phyloP scores from a whole-genome alignment of 306 rosid species.

The Rosa persica region DNA sequence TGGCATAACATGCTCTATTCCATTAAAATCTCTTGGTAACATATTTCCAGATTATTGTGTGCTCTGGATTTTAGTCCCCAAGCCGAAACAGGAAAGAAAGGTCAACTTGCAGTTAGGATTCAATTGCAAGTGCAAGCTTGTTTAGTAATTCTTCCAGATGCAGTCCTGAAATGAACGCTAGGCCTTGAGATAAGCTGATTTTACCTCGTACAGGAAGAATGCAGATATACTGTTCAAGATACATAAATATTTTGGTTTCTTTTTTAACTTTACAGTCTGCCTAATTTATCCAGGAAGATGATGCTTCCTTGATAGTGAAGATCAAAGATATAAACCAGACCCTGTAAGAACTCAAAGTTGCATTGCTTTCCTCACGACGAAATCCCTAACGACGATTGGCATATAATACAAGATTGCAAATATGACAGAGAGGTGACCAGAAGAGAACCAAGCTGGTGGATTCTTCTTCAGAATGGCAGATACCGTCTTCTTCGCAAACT shows the following conservation, averaged over 20 bases:
- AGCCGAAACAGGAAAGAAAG: background rate
- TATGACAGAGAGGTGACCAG: slow-evolving; percentile 47
- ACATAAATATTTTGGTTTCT: background rate
- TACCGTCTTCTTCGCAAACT: slow-evolving; percentile 68
- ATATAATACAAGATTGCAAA: slow-evolving; percentile 68
- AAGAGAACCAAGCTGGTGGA: slow-evolving; percentile 84
- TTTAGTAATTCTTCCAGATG: background rate
- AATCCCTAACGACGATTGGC: slow-evolving; percentile 67
- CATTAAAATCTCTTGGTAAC: background rate
- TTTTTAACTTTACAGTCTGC: background rate
- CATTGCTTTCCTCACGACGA: slow-evolving; percentile 40
- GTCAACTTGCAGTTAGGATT: background rate
- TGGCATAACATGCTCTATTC: background rate
- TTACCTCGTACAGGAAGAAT: background rate
- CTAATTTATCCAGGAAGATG: background rate
- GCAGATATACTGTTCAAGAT: background rate
- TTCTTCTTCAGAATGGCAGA: slow-evolving; percentile 59
- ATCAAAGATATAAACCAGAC: background rate
- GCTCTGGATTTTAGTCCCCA: background rate
- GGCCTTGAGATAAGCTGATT: background rate
- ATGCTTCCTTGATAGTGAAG: background rate
- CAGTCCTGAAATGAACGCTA: too few species aligned
- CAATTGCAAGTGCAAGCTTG: background rate
- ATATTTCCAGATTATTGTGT: background rate
- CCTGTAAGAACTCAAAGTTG: slow-evolving; percentile 23